These are phyloP conservation scores for Drechslerella stenobrocha DNA, from an alignment of 2,329 filamentous ascomycete species.

Conservation along the genomic window DNA sequence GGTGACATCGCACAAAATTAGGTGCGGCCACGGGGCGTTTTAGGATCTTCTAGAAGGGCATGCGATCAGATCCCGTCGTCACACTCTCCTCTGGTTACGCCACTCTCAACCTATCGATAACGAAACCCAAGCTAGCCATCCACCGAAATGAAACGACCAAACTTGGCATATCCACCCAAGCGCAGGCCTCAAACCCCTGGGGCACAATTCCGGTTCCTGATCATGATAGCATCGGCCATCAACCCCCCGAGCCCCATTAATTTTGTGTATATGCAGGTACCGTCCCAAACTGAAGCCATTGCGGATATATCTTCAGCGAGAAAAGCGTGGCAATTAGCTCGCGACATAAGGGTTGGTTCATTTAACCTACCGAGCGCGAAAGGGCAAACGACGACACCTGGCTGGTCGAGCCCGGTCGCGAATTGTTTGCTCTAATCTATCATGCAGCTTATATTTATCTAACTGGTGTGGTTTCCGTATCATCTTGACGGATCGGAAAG, in stretches of 20 bases:
- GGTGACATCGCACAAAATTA: slow-evolving; percentile 22
- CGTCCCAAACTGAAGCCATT: slow-evolving; percentile 38
- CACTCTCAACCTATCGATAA: slow-evolving; percentile 4
- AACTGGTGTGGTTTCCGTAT: slow-evolving; percentile 18
- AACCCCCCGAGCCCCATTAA: slow-evolving; percentile 41
- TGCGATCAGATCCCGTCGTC: slow-evolving; percentile 1
- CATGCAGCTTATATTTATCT: slow-evolving; percentile 14
- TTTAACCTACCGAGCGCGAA: slow-evolving; percentile 36
- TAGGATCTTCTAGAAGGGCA: slow-evolving; percentile 44
- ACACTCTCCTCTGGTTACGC: background rate
- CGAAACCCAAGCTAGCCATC: slow-evolving; percentile 1
- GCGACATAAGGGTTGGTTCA: slow-evolving; percentile 16
- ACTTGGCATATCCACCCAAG: slow-evolving; percentile 3
- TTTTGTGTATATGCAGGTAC: slow-evolving; percentile 45
- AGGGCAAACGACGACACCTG: slow-evolving; percentile 1
- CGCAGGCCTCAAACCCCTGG: slow-evolving; percentile 3
- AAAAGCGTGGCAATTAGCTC: slow-evolving; percentile 10
- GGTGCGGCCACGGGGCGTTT: slow-evolving; percentile 29
- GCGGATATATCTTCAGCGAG: slow-evolving; percentile 28
- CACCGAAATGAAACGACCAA: slow-evolving; percentile 4
- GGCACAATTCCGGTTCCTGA: slow-evolving; percentile 35
- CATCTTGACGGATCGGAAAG: slow-evolving; percentile 6
- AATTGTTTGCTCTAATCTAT: slow-evolving; percentile 40
- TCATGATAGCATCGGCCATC: slow-evolving; percentile 25
- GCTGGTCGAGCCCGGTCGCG: slow-evolving; percentile 4